Base-by-base conservation (phyloP, 441 rosid genomes). In the Adansonia rubrostipa region DNA sequence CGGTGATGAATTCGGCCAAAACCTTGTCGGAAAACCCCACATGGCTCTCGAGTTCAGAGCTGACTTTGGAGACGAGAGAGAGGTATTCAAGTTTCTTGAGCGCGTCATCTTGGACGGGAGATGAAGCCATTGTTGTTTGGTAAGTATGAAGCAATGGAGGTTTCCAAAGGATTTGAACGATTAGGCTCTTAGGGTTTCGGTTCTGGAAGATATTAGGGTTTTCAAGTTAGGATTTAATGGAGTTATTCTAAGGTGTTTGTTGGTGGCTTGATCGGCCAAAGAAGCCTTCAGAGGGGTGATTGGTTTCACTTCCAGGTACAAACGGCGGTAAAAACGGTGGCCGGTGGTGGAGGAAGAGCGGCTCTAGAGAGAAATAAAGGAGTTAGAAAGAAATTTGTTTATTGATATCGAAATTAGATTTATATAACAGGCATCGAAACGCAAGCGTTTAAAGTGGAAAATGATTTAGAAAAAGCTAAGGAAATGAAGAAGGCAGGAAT, bases 11-110 rank as follows among this genome's bases (percentile, higher is more conserved):
- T 67, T 91, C 95, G 7, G 95, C 96, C 61, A 92, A 72, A 15
- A 88, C 90, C 75, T 94, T 91, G 56, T 91, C 93, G 24, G 85
- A 90, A 28, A 87, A 79, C 33, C 97, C 96, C 54, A 94, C 56
- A 78, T 92, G 97, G 10, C 90, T 90, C 74, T 94, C 94, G 44
- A 94, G 80, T 77, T 92, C 97, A 45, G 91, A 85, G 77, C 97
- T 90, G 14, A 94, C 94, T 80, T 92, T 92, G 75, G 98, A 94
- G 62, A 94, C 92, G 14, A 94, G 90, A 9, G 98, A 93, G 9
- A 92, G 87, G 61, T 88, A 90, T 78, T 92, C 96, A 24, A 92
- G 75, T 71, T 86, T 87, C 84, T 82, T 83, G 4, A 92, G 77
- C n/a, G 85, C 87, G 22, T 84, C 86, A n/a, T 84, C 82, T 65